phyloP scores from a whole-genome alignment of 495 filamentous ascomycete species.

The Aspergillus sclerotiicarbonarius region DNA sequence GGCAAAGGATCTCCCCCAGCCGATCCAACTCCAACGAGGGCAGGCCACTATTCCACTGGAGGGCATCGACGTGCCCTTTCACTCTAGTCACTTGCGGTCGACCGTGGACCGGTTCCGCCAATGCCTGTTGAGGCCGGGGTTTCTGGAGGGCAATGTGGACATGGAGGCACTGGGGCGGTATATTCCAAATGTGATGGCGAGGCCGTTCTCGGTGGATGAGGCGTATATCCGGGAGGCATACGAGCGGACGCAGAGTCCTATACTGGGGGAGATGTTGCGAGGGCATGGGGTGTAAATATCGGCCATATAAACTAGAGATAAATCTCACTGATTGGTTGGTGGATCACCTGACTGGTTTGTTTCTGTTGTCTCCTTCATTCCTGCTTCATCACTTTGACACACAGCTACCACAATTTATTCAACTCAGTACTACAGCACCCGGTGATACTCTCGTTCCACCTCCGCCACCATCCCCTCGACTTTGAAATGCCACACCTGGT shows the following conservation, averaged over 20 bases:
- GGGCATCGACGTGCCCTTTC: conserved; percentile 47
- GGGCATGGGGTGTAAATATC: background rate
- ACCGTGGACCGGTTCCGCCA: conserved; percentile 28
- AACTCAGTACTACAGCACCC: background rate
- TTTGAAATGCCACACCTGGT: conserved; percentile 35
- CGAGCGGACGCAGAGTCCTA: conserved; percentile 55
- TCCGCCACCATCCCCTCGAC: conserved; percentile 29
- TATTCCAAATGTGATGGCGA: conserved; percentile 39
- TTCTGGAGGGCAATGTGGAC: conserved; percentile 28
- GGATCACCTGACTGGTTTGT: background rate
- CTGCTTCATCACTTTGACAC: too few relatives aligned
- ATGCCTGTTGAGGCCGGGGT: conserved; percentile 28
- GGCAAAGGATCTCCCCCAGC: conserved; percentile 10
- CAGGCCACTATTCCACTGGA: conserved; percentile 35
- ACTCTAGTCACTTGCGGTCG: conserved; percentile 31
- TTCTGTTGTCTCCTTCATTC: background rate
- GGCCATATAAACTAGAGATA: background rate
- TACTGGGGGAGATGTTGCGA: conserved; percentile 18
- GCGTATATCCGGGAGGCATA: conserved; percentile 93
- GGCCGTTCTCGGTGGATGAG: conserved; percentile 64
- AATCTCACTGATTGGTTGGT: background rate
- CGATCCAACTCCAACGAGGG: conserved; percentile 26
- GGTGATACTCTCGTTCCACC: conserved; percentile 10
- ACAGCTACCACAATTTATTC: too few relatives aligned
- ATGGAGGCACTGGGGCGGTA: conserved; percentile 22